These are phyloP conservation scores for Sordariomycetes sp. DNA, from an alignment of 2,329 filamentous ascomycete genomes.

Conservation along the genomic window DNA sequence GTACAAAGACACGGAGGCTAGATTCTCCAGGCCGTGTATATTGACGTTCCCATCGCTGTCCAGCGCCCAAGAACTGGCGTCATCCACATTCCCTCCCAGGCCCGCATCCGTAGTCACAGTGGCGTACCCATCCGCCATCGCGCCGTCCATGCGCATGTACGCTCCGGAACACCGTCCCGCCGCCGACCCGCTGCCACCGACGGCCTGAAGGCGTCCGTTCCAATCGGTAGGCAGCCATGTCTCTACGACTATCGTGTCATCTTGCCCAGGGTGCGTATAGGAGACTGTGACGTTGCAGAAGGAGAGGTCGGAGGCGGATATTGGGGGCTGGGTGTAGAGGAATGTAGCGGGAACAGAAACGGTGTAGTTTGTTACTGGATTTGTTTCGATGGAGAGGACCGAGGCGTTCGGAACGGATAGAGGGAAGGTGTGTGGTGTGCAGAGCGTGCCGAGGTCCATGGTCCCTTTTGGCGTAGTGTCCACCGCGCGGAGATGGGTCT, in stretches of 20 bases:
- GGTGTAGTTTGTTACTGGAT: background rate
- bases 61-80: slow-evolving; percentile 2
- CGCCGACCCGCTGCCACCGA: slow-evolving; percentile 16
- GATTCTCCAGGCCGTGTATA: slow-evolving; percentile 12
- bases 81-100: background rate
- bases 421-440: background rate
- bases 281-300: slow-evolving; percentile 16
- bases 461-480: too few species aligned
- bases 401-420: background rate
- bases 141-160: slow-evolving; percentile 9
- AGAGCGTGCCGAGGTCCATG: background rate
- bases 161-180: slow-evolving; percentile 10
- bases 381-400: background rate
- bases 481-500: too few species aligned
- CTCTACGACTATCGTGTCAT: slow-evolving; percentile 11
- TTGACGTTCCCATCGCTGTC: slow-evolving; percentile 9
- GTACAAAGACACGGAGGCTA: slow-evolving; percentile 12
- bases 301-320: background rate
- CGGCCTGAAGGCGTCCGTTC: slow-evolving; percentile 15
- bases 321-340: background rate
- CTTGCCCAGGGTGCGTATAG: slow-evolving; percentile 12
- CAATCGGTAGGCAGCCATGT: slow-evolving; percentile 14
- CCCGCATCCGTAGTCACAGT: slow-evolving; percentile 11
- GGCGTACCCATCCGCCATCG: slow-evolving; percentile 9
- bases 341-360: background rate